Evolutionary conservation across 2,329 filamentous ascomycete genomes (phyloP).

Genomic region (Botryotinia convoluta): DNA sequence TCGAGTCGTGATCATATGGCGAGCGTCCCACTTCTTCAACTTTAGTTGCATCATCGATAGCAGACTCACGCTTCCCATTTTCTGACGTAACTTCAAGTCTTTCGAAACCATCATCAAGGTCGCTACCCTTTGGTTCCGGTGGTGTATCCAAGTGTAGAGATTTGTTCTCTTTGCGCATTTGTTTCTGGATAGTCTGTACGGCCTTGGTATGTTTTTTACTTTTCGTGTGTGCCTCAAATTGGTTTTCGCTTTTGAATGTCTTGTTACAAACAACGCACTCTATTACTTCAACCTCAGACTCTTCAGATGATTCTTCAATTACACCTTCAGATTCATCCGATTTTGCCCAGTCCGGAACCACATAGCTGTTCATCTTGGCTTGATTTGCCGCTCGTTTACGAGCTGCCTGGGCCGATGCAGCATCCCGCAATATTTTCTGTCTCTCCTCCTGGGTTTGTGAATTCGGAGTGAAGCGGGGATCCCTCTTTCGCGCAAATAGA

Average conservation of each 20-base stretch:
- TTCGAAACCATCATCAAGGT: constrained; percentile 28
- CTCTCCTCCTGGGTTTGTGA: constrained; percentile 76
- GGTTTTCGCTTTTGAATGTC: constrained; percentile 85
- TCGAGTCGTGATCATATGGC: background rate
- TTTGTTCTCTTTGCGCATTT: constrained; percentile 79
- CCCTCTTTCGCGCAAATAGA: constrained; percentile 84
- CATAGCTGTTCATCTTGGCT: constrained; percentile 63
- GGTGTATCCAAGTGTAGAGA: constrained; percentile 50
- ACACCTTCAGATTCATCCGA: constrained; percentile 51
- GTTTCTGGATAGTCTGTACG: constrained; percentile 71
- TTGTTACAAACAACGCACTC: constrained; percentile 78
- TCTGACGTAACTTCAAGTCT: constrained; percentile 22
- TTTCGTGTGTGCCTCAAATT: constrained; percentile 87
- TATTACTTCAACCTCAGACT: constrained; percentile 57
- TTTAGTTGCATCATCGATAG: background rate
- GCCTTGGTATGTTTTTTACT: constrained; percentile 96
- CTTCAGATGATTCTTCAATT: constrained; percentile 55
- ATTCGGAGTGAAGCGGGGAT: constrained; percentile 79
- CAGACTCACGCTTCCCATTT: background rate
- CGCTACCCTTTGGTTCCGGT: constrained; percentile 4
- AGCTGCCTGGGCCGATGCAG: constrained; percentile 79
- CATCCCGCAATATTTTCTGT: constrained; percentile 72
- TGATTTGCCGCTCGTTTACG: constrained; percentile 78
- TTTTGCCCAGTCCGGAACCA: constrained; percentile 75
- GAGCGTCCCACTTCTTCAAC: background rate